phyloP scores from a whole-genome alignment of 1,284 basidiomycete species.

The Prillingera fragicola region DNA sequence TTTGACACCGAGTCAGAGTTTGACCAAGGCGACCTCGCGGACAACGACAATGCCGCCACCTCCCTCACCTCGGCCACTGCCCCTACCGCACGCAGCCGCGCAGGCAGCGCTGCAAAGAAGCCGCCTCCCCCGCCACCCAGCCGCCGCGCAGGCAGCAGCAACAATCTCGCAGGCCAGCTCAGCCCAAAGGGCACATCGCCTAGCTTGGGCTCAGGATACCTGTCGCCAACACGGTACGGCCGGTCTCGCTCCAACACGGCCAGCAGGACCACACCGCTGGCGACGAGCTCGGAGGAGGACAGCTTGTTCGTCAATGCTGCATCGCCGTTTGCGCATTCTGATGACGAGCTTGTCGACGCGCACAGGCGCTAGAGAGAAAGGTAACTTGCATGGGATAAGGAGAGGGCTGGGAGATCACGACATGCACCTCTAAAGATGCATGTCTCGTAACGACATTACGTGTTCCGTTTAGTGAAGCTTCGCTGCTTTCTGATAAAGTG shows the following conservation, averaged over 20 bases:
- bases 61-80: constrained; percentile 7
- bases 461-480: too few species aligned
- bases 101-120: constrained; percentile 50
- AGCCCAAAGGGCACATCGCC: background rate
- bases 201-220: background rate
- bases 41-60: constrained; percentile 8
- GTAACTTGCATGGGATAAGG: too few species aligned
- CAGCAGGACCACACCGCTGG: constrained; percentile 2
- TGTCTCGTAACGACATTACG: too few species aligned
- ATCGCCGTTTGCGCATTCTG: constrained; percentile 9
- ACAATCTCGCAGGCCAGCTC: constrained; percentile 7
- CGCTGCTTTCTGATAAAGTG: too few species aligned
- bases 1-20: constrained; percentile 26
- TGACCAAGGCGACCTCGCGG: constrained; percentile 14
- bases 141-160: constrained; percentile 33
- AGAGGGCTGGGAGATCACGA: too few species aligned
- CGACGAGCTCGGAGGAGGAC: constrained; percentile 21
- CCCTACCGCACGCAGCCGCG: constrained; percentile 38
- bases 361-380: too few species aligned
- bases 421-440: too few species aligned
- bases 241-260: constrained; percentile 6
- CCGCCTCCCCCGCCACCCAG: constrained; percentile 51
- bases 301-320: constrained; percentile 8
- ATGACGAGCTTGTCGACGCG: too few species aligned
- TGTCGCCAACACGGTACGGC: background rate